Base-by-base conservation (phyloP, 1,284 basidiomycete genomes). In the Leccinum pallidistipes region DNA sequence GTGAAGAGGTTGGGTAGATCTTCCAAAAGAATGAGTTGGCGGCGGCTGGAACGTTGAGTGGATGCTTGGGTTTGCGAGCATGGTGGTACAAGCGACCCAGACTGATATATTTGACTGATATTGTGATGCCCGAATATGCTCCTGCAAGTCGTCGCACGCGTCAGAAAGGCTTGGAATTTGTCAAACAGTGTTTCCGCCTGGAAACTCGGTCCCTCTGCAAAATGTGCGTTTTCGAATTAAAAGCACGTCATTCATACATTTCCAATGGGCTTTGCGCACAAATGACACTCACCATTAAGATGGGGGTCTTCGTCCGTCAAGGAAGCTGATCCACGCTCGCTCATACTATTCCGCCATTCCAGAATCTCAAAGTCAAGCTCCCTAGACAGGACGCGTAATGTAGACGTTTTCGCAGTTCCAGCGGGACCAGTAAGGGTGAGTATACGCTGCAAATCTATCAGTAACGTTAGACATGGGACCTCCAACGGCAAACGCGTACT, bases 1-100 rank as follows among this genome's bases (percentile, higher is more conserved):
- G 70, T 96, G 91, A 5, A 92, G 78, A 98, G 83, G 71, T 98
- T 98, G 0, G 97, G 97, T 3, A 98, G 81, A 63, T 98, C 94
- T 73, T 98, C 95, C 8, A 99, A 80, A 7, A 99, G 84, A 56
- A 99, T 84, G 5, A 97, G 70, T 54, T 84, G 84, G 8, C 79
- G 78, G 52, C 75, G 79, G 1, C 62, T 45, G 11, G 60, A 31
- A 50, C 27, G 52, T 38, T 50, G 62, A 3, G 53, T 14, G 5
- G 58, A 49, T 16, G 52, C 34, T 36, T 34, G 61, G 12, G 56
- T n/a, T 29, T 61, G 60, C 18, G 63, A 62, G 32, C 10, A 31
- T 43, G 52, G 47, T 2, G 21, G 21, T 21, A 21, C 21, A 21
- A 21, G 21, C 21, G 56, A 50, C 5, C 21, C 52, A 8, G 72